Base-by-base conservation (phyloP, 108 stramenopile species). In the Stephanodiscus minutulus region DNA sequence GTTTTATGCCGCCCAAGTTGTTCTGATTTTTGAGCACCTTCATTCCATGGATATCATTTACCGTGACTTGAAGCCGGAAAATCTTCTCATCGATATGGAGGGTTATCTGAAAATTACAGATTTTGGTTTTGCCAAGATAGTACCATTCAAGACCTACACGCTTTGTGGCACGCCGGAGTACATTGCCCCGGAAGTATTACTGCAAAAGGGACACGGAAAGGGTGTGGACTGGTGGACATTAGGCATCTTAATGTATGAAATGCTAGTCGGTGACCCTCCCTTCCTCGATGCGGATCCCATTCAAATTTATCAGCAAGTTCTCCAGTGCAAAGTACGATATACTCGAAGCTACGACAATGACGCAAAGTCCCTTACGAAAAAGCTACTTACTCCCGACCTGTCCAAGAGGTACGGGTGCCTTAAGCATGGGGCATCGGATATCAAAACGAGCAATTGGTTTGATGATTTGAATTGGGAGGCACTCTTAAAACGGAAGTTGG, bases 161-260 rank as follows among this genome's bases (percentile, higher is more conserved):
- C 85, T 99, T 4, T 97, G 97, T 68, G 97, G 98, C 24, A 99
- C 98, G 17, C 97, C 98, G 9, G 96, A 94, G 48, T 97, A 97
- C 57, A 82, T 97, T 8, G 94, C 95, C 5, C 97, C 97, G 5
- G 95, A 97, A 67, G 88, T 96, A 5, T 79, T 97, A 33, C 85
- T 91, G 61, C 94, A 93, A 63, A 91, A 92, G 66, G 97, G 95
- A 15, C 95, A 97, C 60, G 92, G 92, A n/a, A 93, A 86, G 72
- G 91, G 90, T 7, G 97, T 95, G 17, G 95, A 97, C 59, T 94
- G 93, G 88, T 98, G 96, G 96, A 89, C 93, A 2, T 86, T 94
- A 49, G 96, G 93, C 12, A 93, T 96, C 13, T 31, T 82, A n/a
- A 70, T 92, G 3, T 90, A 82, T 60, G 91, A 90, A 83, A 96